A percentile compares a stretch with the other conserved stretches of the same genome.
These are phyloP conservation scores for Persicaria maculosa DNA, from an alignment of 148 eudicot genomes.

Conservation along the genomic window DNA sequence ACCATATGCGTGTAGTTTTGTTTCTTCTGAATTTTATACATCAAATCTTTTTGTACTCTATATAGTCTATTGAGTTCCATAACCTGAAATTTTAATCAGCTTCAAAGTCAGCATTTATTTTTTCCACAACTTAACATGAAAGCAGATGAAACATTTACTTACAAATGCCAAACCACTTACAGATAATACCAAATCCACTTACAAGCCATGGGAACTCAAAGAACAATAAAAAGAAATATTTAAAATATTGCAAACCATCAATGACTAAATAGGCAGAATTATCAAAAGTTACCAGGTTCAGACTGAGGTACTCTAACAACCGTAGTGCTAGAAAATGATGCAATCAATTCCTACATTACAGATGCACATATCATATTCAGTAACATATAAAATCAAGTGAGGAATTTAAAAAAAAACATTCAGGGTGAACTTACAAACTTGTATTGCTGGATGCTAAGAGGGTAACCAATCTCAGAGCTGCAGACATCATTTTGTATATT, in stretches of 20 bases:
- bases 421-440: conserved; percentile 42
- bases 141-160: background rate
- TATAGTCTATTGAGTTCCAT: no score
- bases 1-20: no score
- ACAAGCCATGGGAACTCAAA: background rate
- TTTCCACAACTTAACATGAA: no score
- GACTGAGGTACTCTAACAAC: conserved; percentile 75
- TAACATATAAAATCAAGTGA: background rate
- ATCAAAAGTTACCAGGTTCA: conserved; percentile 59
- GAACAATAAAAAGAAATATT: background rate
- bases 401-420: background rate
- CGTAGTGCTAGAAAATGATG: conserved; percentile 81
- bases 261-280: background rate
- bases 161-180: background rate
- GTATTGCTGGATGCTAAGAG: conserved; percentile 90
- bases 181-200: background rate
- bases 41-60: no score
- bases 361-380: conserved; percentile 3
- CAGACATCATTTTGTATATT: conserved; percentile 70
- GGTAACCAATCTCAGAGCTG: conserved; percentile 72
- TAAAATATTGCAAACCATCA: background rate
- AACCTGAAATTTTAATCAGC: no score
- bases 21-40: no score
- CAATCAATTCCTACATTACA: conserved; percentile 67
- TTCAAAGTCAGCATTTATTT: no score